Base-by-base conservation (phyloP, 2,329 filamentous ascomycete species). In the Bertia moriformis region DNA sequence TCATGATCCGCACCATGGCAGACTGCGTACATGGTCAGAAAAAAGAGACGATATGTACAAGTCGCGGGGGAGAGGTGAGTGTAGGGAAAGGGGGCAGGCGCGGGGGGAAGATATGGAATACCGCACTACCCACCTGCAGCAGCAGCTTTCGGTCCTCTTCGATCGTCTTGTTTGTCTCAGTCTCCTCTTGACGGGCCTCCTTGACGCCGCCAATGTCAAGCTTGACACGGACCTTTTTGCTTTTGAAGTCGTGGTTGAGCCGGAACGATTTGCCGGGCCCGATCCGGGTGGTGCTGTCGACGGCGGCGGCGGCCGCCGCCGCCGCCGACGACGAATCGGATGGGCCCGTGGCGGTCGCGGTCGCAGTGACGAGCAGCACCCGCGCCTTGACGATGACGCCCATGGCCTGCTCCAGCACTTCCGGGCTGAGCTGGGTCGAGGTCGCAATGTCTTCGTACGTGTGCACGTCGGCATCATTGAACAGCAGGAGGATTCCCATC, bases 1-100 rank as follows among this genome's bases (percentile, higher is more conserved):
- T 98, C 91, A 98, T 98, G 66, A 98, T 95, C 53, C 91, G 85
- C 41, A 98, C 91, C 58, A 98, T 96, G 18, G 89, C 88, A 44
- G 91, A 96, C 89, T 98, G 48, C 7, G 41, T n/a, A n/a, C n/a
- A n/a, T n/a, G 38, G 45, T 32, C 13, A 39, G 27, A 45, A 30
- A 41, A 19, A 32, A 20, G 22, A 15, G 18, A 42, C 46, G 41
- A 42, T 5, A 39, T 37, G 30, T n/a, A n/a, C n/a, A 27, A 32
- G 2, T 15, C 15, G 30, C 32, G 18, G 19, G 36, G 10, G 19
- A 4, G 29, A 36, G n/a, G 40, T 4, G 22, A 40, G 4, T 32
- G n/a, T n/a, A n/a, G 4, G 41, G 39, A n/a, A n/a, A n/a, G n/a
- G n/a, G n/a, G n/a, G n/a, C n/a, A n/a, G n/a, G n/a, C n/a, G n/a